These are phyloP conservation scores for Phialocephala sp. DNA, from an alignment of 2,329 filamentous ascomycete genomes.

Conservation along the genomic window DNA sequence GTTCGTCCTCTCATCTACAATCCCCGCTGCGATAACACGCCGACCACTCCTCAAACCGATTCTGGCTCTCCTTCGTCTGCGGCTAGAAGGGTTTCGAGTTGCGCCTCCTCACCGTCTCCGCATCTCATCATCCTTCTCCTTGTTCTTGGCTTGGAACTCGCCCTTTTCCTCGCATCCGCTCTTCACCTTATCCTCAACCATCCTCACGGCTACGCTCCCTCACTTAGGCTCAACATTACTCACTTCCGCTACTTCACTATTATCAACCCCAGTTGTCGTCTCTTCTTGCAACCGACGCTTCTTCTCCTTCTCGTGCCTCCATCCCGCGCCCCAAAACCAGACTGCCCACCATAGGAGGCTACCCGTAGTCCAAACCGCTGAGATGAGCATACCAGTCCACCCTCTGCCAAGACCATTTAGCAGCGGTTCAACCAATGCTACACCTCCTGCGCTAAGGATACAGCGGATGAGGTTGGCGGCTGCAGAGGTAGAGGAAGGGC, in stretches of 20 bases:
- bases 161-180: neutral
- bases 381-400: conserved; percentile 62
- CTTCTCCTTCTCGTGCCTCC: conserved; percentile 1
- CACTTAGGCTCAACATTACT: conserved; percentile 1
- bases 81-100: no score
- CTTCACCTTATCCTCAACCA: neutral
- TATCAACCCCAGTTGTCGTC: neutral
- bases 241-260: neutral
- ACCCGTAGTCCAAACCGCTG: conserved; percentile 53
- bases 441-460: conserved; percentile 59
- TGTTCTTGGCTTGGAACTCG: neutral
- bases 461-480: conserved; percentile 66
- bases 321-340: conserved; percentile 50
- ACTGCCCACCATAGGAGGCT: conserved; percentile 54
- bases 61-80: no score
- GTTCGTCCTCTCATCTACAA: no score
- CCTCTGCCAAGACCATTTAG: conserved; percentile 59
- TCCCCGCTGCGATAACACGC: no score
- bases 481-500: conserved; percentile 63
- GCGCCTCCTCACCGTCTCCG: no score
- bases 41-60: no score
- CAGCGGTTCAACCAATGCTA: conserved; percentile 62
- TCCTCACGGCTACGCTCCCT: neutral
- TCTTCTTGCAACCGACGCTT: neutral
- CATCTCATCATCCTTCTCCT: no score